Percentiles rank a stretch among this genome's conserved stretches.
These are phyloP conservation scores for Chrysophaeum taylorii DNA, from an alignment of 352 stramenopile genomes.

Conservation along the genomic window DNA sequence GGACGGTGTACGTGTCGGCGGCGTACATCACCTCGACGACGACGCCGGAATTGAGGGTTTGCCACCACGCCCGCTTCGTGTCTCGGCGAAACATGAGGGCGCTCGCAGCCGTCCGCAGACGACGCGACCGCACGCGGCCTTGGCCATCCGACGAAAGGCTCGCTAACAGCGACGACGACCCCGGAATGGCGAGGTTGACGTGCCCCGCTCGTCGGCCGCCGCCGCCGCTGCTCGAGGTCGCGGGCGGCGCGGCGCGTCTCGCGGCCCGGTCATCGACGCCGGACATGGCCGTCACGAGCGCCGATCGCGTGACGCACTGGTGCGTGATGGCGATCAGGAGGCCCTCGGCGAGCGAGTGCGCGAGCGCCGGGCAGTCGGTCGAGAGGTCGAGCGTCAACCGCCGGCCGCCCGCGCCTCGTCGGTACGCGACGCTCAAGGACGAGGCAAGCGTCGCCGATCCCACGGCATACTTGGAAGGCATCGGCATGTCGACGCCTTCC, in stretches of 20 bases:
- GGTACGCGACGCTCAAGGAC: neutral
- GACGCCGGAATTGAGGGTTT: neutral
- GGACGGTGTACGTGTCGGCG: neutral
- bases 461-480: neutral
- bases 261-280: no score
- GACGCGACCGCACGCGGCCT: no score
- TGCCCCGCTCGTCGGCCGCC: neutral
- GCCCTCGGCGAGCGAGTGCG: slow-evolving; percentile 7
- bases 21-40: slow-evolving; percentile 6
- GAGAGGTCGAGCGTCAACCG: neutral
- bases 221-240: neutral
- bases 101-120: neutral
- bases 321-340: neutral
- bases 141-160: no score
- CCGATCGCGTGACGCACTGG: neutral
- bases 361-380: neutral
- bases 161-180: no score
- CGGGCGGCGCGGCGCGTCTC: neutral
- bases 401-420: neutral
- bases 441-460: neutral
- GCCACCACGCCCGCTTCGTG: neutral
- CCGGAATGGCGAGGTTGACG: no score
- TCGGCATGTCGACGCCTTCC: neutral
- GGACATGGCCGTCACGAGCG: neutral
- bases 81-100: neutral